phyloP scores from a whole-genome alignment of 768 basidiomycete genomes.

The Macrolepiota fuliginosa region DNA sequence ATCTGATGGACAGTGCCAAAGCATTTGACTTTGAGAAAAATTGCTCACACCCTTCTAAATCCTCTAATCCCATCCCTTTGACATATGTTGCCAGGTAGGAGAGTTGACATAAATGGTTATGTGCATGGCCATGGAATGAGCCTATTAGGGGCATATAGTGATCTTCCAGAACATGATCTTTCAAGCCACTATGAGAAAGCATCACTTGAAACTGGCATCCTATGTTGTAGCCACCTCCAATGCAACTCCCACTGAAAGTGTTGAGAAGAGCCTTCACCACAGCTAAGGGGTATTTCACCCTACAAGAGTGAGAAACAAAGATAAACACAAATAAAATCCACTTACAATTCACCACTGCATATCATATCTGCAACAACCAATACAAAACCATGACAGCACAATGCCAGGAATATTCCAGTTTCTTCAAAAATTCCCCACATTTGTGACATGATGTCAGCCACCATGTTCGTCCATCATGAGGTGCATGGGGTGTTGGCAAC shows the following conservation, averaged over 20 bases:
- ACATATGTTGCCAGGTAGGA: constrained; percentile 20
- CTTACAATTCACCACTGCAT: no score
- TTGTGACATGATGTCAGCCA: no score
- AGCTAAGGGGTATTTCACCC: no score
- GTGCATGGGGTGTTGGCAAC: no score
- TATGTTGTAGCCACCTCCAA: constrained; percentile 28
- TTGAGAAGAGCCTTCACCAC: not conserved
- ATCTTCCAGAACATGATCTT: constrained; percentile 6
- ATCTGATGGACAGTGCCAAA: constrained; percentile 16
- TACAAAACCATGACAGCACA: no score
- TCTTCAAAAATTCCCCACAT: no score
- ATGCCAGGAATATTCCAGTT: no score
- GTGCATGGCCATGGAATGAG: constrained; percentile 27
- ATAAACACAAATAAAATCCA: no score
- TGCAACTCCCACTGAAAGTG: constrained; percentile 21
- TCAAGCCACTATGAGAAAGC: constrained; percentile 20
- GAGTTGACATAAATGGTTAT: constrained; percentile 26
- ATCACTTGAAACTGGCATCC: constrained; percentile 25
- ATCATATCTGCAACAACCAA: no score
- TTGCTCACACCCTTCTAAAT: constrained; percentile 24
- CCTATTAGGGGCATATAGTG: constrained; percentile 17
- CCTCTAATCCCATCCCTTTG: constrained; percentile 21
- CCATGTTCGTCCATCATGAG: no score
- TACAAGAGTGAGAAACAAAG: no score
- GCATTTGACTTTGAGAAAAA: constrained; percentile 23